phyloP scores from a whole-genome alignment of 176 grass and related monocot species.

The Lolium perenne region DNA sequence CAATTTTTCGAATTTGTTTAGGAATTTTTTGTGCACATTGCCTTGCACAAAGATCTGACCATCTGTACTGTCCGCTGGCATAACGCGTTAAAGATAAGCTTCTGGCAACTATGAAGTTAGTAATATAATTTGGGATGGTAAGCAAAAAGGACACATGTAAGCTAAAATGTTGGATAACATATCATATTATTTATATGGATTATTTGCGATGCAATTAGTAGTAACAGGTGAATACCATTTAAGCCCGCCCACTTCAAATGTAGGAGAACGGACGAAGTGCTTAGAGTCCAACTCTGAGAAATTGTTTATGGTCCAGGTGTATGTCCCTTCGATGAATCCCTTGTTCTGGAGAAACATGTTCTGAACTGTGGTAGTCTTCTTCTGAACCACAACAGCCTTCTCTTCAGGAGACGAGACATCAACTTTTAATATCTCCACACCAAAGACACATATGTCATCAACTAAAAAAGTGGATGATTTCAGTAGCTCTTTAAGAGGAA shows the following conservation, averaged over 20 bases:
- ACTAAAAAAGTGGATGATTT: constrained; percentile 37
- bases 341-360: constrained; percentile 46
- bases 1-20: not conserved
- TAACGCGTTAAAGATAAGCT: too few relatives aligned
- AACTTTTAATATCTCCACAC: constrained; percentile 34
- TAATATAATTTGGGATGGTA: too few relatives aligned
- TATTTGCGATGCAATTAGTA: not conserved
- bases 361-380: constrained; percentile 7
- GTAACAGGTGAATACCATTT: constrained; percentile 31
- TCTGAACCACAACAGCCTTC: constrained; percentile 2
- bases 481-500: constrained; percentile 35
- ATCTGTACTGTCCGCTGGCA: too few relatives aligned
- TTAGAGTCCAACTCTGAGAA: not conserved
- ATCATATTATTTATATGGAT: not conserved
- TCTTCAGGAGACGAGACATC: constrained; percentile 13
- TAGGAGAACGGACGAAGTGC: not conserved
- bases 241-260: constrained; percentile 13
- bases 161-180: not conserved
- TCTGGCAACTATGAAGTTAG: too few relatives aligned
- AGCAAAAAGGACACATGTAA: too few relatives aligned
- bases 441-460: constrained; percentile 45
- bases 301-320: constrained; percentile 34
- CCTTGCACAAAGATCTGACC: too few relatives aligned
- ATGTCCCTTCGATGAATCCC: constrained; percentile 40
- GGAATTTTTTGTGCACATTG: not conserved